These are phyloP conservation scores for Coemansia sp. DNA, from an alignment of 192 early-diverging fungal species.

Conservation along the genomic window DNA sequence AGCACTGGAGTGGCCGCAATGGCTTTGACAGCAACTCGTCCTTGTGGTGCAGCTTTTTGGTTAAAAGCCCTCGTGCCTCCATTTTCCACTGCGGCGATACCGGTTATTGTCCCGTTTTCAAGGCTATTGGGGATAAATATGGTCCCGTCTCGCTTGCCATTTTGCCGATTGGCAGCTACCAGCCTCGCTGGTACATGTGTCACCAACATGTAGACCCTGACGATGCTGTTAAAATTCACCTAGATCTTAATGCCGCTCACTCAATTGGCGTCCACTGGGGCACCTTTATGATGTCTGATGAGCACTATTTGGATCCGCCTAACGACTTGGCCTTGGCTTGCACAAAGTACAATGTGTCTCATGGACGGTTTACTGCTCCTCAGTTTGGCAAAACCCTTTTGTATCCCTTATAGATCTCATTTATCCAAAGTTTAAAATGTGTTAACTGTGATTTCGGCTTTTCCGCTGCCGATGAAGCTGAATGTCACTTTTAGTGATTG, in stretches of 20 bases:
- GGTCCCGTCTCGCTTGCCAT: slow-evolving; percentile 71
- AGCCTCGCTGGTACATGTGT: slow-evolving; percentile 72
- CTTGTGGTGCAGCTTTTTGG: slow-evolving; percentile 75
- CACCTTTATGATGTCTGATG: slow-evolving; percentile 77
- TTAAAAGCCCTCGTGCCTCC: slow-evolving; percentile 35
- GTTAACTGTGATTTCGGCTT: no score
- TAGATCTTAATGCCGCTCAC: slow-evolving; percentile 62
- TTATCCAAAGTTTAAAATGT: not conserved
- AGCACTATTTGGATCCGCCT: slow-evolving; percentile 69
- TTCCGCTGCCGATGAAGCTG: no score
- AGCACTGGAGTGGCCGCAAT: slow-evolving; percentile 68
- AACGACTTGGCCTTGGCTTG: slow-evolving; percentile 56
- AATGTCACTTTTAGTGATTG: no score
- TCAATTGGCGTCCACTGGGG: slow-evolving; percentile 87
- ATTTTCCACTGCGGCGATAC: slow-evolving; percentile 66
- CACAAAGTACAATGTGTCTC: slow-evolving; percentile 20
- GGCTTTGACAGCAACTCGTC: slow-evolving; percentile 68
- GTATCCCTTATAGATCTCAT: slow-evolving; percentile 11
- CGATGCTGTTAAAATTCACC: slow-evolving; percentile 79
- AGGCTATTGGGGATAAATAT: slow-evolving; percentile 69
- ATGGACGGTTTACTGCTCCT: slow-evolving; percentile 32
- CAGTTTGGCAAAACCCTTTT: slow-evolving; percentile 37
- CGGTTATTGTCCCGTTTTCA: slow-evolving; percentile 87
- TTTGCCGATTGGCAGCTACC: slow-evolving; percentile 85
- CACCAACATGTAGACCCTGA: slow-evolving; percentile 75